A percentile compares a stretch with the other conserved stretches of the same genome.
These are phyloP conservation scores for Colletotrichum navitas DNA, from an alignment of 2,329 filamentous ascomycete species.

Conservation along the genomic window DNA sequence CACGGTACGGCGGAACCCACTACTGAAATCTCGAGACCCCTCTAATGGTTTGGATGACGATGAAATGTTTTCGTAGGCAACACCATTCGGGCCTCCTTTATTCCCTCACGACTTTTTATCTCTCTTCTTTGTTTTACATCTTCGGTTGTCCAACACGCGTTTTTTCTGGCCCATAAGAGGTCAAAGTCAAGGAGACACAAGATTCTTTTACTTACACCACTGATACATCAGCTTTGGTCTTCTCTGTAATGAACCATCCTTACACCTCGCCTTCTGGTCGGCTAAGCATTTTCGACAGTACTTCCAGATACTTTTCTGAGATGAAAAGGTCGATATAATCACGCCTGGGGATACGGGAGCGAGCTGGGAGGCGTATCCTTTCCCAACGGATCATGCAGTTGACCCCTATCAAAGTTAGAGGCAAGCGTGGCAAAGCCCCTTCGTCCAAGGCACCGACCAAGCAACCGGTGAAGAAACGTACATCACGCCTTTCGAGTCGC, in stretches of 20 bases:
- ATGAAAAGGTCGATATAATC: background rate
- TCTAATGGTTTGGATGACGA: background rate
- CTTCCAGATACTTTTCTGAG: background rate
- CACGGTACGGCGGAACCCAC: conserved; percentile 23
- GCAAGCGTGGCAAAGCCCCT: conserved; percentile 55
- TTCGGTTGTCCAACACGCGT: background rate
- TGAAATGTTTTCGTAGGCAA: conserved; percentile 7
- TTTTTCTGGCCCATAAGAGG: background rate
- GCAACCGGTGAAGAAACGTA: background rate
- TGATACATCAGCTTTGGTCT: conserved; percentile 22
- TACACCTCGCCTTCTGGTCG: conserved; percentile 5
- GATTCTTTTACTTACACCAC: conserved; percentile 39
- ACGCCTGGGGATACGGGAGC: conserved; percentile 5
- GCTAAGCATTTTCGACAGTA: conserved; percentile 13
- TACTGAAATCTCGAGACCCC: conserved; percentile 23
- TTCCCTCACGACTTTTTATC: background rate
- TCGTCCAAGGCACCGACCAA: conserved; percentile 24
- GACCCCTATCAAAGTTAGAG: conserved; percentile 62
- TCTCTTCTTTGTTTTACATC: background rate
- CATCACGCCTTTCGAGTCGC: conserved; percentile 21
- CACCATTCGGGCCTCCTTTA: background rate
- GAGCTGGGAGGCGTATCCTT: conserved; percentile 1
- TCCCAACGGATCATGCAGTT: conserved; percentile 56
- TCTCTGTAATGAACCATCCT: conserved; percentile 22
- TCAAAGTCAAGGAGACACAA: conserved; percentile 10